Base-by-base conservation (phyloP, 2,329 filamentous ascomycete genomes). In the Clarireedia sp. region DNA sequence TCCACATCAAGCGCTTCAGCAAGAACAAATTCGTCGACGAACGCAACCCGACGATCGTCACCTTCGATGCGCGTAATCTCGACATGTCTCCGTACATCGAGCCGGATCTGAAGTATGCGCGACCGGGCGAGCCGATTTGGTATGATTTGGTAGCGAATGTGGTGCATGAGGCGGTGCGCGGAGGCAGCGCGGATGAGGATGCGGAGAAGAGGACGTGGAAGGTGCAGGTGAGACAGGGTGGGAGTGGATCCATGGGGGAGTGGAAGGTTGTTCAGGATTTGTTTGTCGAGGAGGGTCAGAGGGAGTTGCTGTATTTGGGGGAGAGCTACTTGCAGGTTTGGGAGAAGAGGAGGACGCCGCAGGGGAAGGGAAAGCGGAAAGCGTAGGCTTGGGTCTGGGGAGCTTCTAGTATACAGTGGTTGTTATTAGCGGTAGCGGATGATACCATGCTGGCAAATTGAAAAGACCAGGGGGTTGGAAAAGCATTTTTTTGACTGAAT, bases 81-180 rank as follows among this genome's bases (percentile, higher is more conserved):
- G 90, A 99, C 69, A 85, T 96, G 76, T 80, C 85, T 5, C 90
- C 91, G 0, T 97, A 94, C 66, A 90, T 96, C 12, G 90, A 97
- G 73, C 91, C 92, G 0, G 89, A 91, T 66, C 87, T 89, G 0
- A 72, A 77, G 5, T 69, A 86, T 38, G 83, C 86, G 70, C 80
- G 85, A 0, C 81, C 82, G 0, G 82, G 86, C 2, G 90, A 95
- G 69, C 90, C 92, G 1, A 89, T 97, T 63, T 85, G 87, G 76
- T 99, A 99, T 72, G 94, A 99, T 70, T 81, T 99, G 16, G 90
- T 96, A 5, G 91, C 92, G 54, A 99, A 99, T 71, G 87, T 99
- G 60, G 95, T 85, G 58, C 92, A 87, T 75, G 92, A 87, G 77
- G 91, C 82, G 44, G 86, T 92, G 49, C 80, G 87, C 56, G 82